Conservation (phyloP, 306 rosid species). For the Inga leiocalycina region DNA sequence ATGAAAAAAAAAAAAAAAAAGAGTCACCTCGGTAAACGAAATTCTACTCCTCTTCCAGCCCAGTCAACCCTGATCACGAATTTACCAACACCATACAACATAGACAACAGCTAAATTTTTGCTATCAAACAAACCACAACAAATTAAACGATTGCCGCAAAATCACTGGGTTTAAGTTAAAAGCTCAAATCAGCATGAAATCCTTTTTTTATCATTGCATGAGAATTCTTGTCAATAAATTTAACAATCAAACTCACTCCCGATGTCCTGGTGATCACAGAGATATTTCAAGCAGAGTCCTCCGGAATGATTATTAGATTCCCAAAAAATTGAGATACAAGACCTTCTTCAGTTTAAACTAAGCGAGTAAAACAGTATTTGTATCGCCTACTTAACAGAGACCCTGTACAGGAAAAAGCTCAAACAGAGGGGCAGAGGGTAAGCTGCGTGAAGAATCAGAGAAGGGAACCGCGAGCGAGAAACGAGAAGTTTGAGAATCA, state of each 20-base stretch:
- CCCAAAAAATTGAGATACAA: conserved; percentile 36
- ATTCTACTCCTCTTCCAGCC: conserved; percentile 24
- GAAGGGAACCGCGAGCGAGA: conserved; percentile 45
- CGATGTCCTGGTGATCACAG: conserved; percentile 28
- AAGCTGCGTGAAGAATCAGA: background rate
- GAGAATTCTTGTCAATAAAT: conserved; percentile 4
- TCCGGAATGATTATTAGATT: conserved; percentile 36
- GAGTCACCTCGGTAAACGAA: conserved; percentile 31
- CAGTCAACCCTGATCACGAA: conserved; percentile 28
- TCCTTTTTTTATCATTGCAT: conserved; percentile 23
- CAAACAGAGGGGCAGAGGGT: background rate
- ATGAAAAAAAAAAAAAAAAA: background rate
- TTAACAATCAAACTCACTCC: conserved; percentile 40
- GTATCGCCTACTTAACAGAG: conserved; percentile 44
- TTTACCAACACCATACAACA: conserved; percentile 19
- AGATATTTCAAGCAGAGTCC: conserved; percentile 22
- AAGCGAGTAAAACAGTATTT: conserved; percentile 14
- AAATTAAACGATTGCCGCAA: conserved; percentile 27
- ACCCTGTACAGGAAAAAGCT: conserved; percentile 34
- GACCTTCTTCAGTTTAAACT: conserved; percentile 31
- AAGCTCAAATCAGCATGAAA: conserved; percentile 37
- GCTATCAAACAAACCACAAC: conserved; percentile 31
- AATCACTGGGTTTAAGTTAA: conserved; percentile 29
- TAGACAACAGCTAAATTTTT: conserved; percentile 21
- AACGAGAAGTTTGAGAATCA: conserved; percentile 39